These are phyloP conservation scores for Pichia sp. DNA, from an alignment of 1,139 yeast species.

Conservation along the genomic window DNA sequence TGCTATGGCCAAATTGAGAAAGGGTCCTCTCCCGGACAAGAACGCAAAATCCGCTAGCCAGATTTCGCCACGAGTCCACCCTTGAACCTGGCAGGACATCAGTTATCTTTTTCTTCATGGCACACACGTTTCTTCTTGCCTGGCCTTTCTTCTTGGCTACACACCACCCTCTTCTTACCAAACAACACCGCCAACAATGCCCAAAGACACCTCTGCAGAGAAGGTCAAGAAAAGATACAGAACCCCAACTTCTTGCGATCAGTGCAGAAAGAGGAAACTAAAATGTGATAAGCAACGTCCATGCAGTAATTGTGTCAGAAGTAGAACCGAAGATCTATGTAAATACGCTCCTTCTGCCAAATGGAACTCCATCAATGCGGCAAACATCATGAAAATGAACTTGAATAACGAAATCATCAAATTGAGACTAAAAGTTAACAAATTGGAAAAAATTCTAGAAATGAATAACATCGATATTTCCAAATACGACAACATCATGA, in stretches of 20 bases:
- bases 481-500: slow-evolving; percentile 20
- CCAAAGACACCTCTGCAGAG: neutral
- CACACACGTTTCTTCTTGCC: no score
- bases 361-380: slow-evolving; percentile 6
- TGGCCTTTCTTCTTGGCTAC: no score
- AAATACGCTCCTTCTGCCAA: slow-evolving; percentile 29
- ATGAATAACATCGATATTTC: slow-evolving; percentile 26
- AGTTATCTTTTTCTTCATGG: no score
- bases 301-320: slow-evolving; percentile 33
- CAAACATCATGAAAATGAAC: slow-evolving; percentile 23
- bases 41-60: no score
- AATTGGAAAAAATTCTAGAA: slow-evolving; percentile 30
- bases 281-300: slow-evolving; percentile 38
- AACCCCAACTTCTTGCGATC: slow-evolving; percentile 36
- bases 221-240: slow-evolving; percentile 33
- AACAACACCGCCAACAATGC: no score
- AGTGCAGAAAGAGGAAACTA: slow-evolving; percentile 35
- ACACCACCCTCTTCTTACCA: no score
- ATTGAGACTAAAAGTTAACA: slow-evolving; percentile 31
- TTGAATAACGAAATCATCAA: slow-evolving; percentile 31
- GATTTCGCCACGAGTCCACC: no score
- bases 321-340: slow-evolving; percentile 27
- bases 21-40: no score
- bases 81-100: no score
- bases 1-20: no score